A percentile compares a stretch with the other conserved stretches of the same genome.
These are phyloP conservation scores for Penicillium thymicola DNA, from an alignment of 2,329 filamentous ascomycete species.

Conservation along the genomic window DNA sequence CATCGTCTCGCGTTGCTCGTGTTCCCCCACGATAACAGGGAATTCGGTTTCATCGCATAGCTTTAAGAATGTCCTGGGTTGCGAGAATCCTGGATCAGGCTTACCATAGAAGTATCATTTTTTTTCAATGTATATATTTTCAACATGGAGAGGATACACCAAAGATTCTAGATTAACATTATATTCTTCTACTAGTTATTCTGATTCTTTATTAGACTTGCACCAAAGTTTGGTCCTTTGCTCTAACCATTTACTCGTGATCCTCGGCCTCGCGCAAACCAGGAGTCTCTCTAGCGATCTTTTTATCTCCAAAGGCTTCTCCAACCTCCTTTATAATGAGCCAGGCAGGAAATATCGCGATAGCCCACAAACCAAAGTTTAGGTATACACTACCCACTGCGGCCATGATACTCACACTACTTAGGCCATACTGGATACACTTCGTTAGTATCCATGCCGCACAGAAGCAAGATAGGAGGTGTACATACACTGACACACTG, in stretches of 20 bases:
- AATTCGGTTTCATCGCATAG: constrained; percentile 24
- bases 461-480: neutral
- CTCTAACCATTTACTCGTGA: neutral
- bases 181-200: neutral
- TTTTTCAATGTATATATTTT: constrained; percentile 14
- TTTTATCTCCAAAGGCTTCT: constrained; percentile 28
- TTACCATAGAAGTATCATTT: neutral
- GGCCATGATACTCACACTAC: constrained; percentile 60
- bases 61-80: neutral
- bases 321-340: constrained; percentile 60
- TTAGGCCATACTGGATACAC: constrained; percentile 57
- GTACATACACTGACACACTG: constrained; percentile 61
- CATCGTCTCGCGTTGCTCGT: constrained; percentile 83
- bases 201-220: neutral
- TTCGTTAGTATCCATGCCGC: neutral
- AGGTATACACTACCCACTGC: constrained; percentile 65
- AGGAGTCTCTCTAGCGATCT: constrained; percentile 26
- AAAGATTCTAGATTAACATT: neutral
- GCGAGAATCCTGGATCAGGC: neutral
- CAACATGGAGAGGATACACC: neutral
- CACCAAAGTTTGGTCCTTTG: neutral
- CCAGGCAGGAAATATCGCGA: constrained; percentile 65
- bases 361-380: constrained; percentile 66
- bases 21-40: constrained; percentile 80
- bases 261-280: constrained; percentile 7